Evolutionary conservation across 2,329 filamentous ascomycete species (phyloP).

Genomic region (Clonostachys byssicola): DNA sequence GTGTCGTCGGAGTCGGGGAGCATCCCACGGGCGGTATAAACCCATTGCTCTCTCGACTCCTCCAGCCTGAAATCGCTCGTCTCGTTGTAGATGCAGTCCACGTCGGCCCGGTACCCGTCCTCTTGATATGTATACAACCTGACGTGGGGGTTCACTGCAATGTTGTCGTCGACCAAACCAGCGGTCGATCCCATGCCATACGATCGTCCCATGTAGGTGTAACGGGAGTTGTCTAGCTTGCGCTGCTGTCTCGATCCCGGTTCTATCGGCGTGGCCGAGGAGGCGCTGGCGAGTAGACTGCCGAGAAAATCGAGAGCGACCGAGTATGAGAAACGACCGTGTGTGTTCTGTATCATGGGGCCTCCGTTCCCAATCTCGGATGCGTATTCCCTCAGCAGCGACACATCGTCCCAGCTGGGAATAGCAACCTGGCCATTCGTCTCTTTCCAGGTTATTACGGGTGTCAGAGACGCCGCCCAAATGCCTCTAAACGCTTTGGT

Average conservation of each 20-base stretch:
- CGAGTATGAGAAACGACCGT: constrained; percentile 15
- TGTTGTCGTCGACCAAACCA: constrained; percentile 6
- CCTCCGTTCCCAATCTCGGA: constrained; percentile 9
- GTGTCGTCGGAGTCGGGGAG: neutral
- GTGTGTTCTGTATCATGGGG: constrained; percentile 7
- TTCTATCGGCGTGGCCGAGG: constrained; percentile 11
- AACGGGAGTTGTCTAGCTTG: constrained; percentile 17
- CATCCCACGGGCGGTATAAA: neutral
- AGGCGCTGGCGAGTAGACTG: constrained; percentile 10
- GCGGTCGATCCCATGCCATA: constrained; percentile 16
- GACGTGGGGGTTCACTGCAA: constrained; percentile 2
- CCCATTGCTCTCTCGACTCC: neutral
- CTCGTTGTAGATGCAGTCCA: constrained; percentile 27
- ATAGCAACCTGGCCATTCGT: constrained; percentile 8
- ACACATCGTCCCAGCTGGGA: constrained; percentile 10
- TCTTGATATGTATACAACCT: constrained; percentile 23
- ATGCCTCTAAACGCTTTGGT: constrained; percentile 1
- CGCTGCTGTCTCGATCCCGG: constrained; percentile 8
- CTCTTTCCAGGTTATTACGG: constrained; percentile 6
- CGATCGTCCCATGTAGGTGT: constrained; percentile 15
- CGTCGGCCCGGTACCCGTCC: constrained; percentile 19
- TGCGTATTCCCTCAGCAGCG: constrained; percentile 12
- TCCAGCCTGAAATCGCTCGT: constrained; percentile 16
- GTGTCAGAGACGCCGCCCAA: constrained; percentile 14
- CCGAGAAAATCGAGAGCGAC: constrained; percentile 13